Base-by-base conservation (phyloP, 2,329 filamentous ascomycete species). In the Lachnellula hyalina region DNA sequence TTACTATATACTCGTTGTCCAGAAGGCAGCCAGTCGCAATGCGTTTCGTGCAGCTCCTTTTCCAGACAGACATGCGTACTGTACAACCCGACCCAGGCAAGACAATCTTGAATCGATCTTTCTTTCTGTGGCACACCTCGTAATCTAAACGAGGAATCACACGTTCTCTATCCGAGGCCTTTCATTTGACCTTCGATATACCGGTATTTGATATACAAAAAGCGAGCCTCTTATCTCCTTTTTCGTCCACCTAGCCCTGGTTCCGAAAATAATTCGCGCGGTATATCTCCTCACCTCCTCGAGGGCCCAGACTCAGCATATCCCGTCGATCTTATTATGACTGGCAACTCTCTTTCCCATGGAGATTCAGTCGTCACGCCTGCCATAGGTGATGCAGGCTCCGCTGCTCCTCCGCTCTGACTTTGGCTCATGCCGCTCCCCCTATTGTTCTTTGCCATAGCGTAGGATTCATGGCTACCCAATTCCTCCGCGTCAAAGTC, bases 401-500 rank as follows among this genome's bases (percentile, higher is more conserved):
- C 44, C 21, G 12, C 44, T 12, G 6, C 17, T 5, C 21, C 44
- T 14, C 44, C 23, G 44, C 44, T 46, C 12, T 46, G 44, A 14
- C 41, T 44, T 21, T 46, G 44, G 44, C 57, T 58, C 32, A 48
- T 54, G 5, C 56, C 52, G 34, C 59, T 61, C 11, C 48, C 53
- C 21, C 55, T 57, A 9, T 32, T 23, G 12, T 54, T 63, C 25
- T 61, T 57, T 1, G 45, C 21, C 21, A 58, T 34, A 14, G 53
- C 51, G 32, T 57, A 61, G 4, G 54, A 54, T 28, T 60, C 55
- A 4, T 45, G 38, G 36, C 53, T 58, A 4, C 40, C 38, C 32
- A 56, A 19, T 46, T 61, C 61, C 23, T 62, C 61, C 23, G 57
- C 59, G 50, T 64, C 61, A 36, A 56, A 61, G 48, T 64, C 57